These are phyloP conservation scores for Termitomyces sp. DNA, from an alignment of 768 basidiomycete species.

Conservation along the genomic window DNA sequence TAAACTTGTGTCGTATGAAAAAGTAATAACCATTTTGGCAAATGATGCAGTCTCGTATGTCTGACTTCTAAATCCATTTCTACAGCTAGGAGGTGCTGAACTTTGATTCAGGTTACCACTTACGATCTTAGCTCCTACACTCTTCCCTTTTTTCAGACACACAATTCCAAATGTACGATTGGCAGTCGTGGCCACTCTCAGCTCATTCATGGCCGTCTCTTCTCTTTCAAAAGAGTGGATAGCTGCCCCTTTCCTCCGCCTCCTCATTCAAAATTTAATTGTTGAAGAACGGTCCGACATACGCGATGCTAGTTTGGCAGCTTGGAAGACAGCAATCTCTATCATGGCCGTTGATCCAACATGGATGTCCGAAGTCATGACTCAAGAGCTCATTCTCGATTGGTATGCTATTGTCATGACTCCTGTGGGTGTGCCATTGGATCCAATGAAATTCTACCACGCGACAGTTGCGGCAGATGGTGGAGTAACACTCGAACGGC, in stretches of 20 bases:
- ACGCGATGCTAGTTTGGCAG: slow-evolving; percentile 62
- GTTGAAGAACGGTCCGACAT: slow-evolving; percentile 89
- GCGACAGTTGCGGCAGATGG: slow-evolving; percentile 49
- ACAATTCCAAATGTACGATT: slow-evolving; percentile 92
- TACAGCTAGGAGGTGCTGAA: neutral
- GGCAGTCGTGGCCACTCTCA: slow-evolving; percentile 86
- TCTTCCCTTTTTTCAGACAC: slow-evolving; percentile 97
- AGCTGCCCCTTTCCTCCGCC: slow-evolving; percentile 65
- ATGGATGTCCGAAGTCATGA: slow-evolving; percentile 49
- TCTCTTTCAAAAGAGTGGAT: slow-evolving; percentile 83
- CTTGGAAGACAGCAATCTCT: slow-evolving; percentile 72
- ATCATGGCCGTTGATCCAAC: slow-evolving; percentile 44
- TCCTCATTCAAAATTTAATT: slow-evolving; percentile 92
- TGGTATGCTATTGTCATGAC: slow-evolving; percentile 92
- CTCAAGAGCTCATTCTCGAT: slow-evolving; percentile 61
- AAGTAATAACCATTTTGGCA: slow-evolving; percentile 75
- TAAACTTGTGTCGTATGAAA: slow-evolving; percentile 73
- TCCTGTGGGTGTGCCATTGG: slow-evolving; percentile 79
- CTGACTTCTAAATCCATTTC: neutral
- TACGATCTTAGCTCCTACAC: slow-evolving; percentile 75
- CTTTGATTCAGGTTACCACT: slow-evolving; percentile 63
- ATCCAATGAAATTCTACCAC: slow-evolving; percentile 64
- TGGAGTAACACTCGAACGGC: slow-evolving; percentile 54
- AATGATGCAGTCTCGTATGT: slow-evolving; percentile 68
- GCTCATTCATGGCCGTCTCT: slow-evolving; percentile 79